A percentile compares a stretch with the other conserved stretches of the same genome.
Conservation (phyloP, 805 yeast species). For the Sugiyamaella chiloensis region DNA sequence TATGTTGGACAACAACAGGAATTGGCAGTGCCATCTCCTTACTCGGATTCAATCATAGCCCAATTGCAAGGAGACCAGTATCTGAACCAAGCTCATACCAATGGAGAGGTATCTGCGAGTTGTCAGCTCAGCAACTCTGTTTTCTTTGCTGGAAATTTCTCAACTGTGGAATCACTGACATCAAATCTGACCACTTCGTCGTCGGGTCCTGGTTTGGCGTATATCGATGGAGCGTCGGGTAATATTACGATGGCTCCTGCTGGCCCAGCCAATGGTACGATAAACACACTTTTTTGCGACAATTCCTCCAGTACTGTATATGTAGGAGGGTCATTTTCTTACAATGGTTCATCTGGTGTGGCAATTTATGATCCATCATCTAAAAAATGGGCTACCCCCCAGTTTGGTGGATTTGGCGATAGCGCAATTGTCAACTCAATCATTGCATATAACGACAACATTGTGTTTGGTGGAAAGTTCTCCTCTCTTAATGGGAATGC, state of each 20-base stretch:
- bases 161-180: conserved; percentile 8
- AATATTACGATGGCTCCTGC: conserved; percentile 22
- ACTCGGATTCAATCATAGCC: conserved; percentile 21
- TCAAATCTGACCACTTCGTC: conserved; percentile 21
- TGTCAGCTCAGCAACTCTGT: conserved; percentile 25
- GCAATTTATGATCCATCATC: conserved; percentile 57
- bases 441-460: conserved; percentile 40
- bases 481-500: conserved; percentile 44
- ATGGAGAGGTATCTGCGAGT: conserved; percentile 21
- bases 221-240: conserved; percentile 26
- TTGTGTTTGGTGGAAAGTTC: conserved; percentile 81
- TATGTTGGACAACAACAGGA: conserved; percentile 38
- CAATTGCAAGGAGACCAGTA: conserved; percentile 25
- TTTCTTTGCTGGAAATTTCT: conserved; percentile 33
- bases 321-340: conserved; percentile 75
- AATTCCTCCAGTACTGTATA: conserved; percentile 49
- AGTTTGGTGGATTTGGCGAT: conserved; percentile 74
- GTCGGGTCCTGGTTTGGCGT: conserved; percentile 31
- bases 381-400: conserved; percentile 44
- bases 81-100: conserved; percentile 15
- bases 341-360: conserved; percentile 49
- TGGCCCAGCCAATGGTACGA: conserved; percentile 35
- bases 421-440: conserved; percentile 63
- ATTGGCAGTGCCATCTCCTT: conserved; percentile 19
- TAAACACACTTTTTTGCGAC: conserved; percentile 50